Percentiles rank a stretch among this genome's conserved stretches.
These are phyloP conservation scores for Corymbia calophylla DNA, from an alignment of 441 rosid genomes.

Conservation along the genomic window DNA sequence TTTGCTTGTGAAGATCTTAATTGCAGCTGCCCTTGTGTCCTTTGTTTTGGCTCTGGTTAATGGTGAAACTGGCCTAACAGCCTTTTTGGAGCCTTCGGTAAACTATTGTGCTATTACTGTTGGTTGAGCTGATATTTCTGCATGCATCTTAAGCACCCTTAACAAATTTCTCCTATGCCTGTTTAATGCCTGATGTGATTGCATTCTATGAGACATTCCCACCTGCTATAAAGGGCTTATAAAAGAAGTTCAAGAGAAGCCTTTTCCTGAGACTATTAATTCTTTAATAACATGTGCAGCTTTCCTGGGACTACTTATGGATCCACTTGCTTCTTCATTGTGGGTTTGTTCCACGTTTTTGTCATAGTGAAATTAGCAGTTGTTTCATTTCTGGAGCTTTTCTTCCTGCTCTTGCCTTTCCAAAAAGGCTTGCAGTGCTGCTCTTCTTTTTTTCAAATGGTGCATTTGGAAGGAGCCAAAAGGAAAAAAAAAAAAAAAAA, in stretches of 20 bases:
- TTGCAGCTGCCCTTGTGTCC: constrained; percentile 88
- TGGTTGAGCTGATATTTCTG: not conserved
- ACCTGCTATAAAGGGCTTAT: not conserved
- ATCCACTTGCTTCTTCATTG: no score
- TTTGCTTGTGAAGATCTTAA: constrained; percentile 95
- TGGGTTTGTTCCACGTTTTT: not conserved
- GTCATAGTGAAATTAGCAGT: not conserved
- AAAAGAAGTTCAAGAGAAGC: not conserved
- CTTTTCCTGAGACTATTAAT: not conserved
- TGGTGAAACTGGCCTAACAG: constrained; percentile 96
- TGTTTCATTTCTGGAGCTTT: not conserved
- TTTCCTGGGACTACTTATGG: not conserved
- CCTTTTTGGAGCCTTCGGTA: constrained; percentile 99
- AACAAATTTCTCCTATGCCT: not conserved
- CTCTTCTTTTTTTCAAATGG: not conserved
- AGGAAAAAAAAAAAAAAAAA: not conserved
- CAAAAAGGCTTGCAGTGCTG: not conserved
- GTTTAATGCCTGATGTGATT: not conserved
- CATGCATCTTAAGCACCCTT: not conserved
- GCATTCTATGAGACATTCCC: not conserved
- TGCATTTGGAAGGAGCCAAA: not conserved
- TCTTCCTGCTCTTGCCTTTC: not conserved
- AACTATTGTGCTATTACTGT: constrained; percentile 12
- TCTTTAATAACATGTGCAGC: not conserved
- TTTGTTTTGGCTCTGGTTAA: constrained; percentile 84